phyloP scores from a whole-genome alignment of 169 alveolate genomes.

The Miamiensis avidus region DNA sequence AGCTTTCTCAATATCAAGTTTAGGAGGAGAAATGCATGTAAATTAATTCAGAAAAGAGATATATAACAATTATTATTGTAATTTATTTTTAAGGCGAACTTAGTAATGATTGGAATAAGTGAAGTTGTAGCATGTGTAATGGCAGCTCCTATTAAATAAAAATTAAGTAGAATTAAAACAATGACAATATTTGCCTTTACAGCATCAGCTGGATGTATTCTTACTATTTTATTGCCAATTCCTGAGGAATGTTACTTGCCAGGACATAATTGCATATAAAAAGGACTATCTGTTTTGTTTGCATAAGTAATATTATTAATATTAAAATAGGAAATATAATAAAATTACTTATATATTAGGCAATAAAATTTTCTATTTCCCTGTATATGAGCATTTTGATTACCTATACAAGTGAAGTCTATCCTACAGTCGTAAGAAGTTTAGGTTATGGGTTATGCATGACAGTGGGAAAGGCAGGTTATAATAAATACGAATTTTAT shows the following conservation, averaged over 20 bases:
- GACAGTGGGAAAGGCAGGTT: constrained; percentile 18
- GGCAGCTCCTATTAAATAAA: constrained; percentile 20
- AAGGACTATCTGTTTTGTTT: neutral
- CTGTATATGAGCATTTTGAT: constrained; percentile 8
- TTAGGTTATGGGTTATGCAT: constrained; percentile 24
- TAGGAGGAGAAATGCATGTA: constrained; percentile 28
- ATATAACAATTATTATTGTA: no score
- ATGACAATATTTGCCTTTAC: constrained; percentile 3
- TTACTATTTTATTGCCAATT: neutral
- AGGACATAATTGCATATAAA: neutral
- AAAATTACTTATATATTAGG: neutral
- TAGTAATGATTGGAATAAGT: constrained; percentile 8
- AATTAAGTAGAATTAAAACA: constrained; percentile 18
- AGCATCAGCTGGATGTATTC: constrained; percentile 1
- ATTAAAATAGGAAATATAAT: neutral
- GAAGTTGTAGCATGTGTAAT: constrained; percentile 18
- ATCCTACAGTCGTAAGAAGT: constrained; percentile 29
- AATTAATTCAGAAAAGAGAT: no score
- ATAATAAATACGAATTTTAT: neutral
- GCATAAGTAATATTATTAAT: neutral
- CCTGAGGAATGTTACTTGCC: constrained; percentile 17
- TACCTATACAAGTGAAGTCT: constrained; percentile 28
- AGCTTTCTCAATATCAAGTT: constrained; percentile 4
- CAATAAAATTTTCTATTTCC: constrained; percentile 10
- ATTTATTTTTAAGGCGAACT: neutral